Percentiles rank a stretch among this genome's conserved stretches.
phyloP scores from a whole-genome alignment of 352 stramenopile species.

The Stephanocyclus meneghinianus region DNA sequence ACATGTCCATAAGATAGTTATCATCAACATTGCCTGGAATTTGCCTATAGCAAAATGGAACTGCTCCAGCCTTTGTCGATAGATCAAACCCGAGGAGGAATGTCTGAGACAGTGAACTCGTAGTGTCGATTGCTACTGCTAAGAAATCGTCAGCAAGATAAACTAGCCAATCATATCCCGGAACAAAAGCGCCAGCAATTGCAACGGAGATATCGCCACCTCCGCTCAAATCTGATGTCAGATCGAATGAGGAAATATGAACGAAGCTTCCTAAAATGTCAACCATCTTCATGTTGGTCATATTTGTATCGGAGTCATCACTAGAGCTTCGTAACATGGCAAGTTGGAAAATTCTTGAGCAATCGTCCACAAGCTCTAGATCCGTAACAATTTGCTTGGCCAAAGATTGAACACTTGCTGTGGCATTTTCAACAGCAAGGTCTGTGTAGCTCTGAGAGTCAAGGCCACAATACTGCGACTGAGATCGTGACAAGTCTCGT shows the following conservation, averaged over 20 bases:
- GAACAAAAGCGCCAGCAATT: constrained; percentile 10
- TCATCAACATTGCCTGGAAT: not conserved
- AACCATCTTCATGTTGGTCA: too few relatives aligned
- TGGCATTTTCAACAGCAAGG: not conserved
- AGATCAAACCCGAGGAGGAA: constrained; percentile 21
- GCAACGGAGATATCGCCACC: not conserved
- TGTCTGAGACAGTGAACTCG: not conserved
- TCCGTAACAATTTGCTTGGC: constrained; percentile 10
- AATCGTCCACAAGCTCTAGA: not conserved
- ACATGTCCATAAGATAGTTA: constrained; percentile 5
- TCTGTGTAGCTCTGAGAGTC: constrained; percentile 5
- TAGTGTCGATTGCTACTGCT: not conserved
- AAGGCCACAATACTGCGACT: not conserved
- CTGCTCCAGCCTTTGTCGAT: not conserved
- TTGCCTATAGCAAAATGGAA: constrained; percentile 12
- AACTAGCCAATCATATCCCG: not conserved
- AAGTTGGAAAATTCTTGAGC: not conserved
- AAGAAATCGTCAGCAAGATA: constrained; percentile 23
- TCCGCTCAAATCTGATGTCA: constrained; percentile 6
- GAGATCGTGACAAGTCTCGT: not conserved
- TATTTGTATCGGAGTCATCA: too few relatives aligned
- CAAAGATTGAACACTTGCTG: not conserved
- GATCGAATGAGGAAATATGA: not conserved
- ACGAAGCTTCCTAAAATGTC: constrained; percentile 3
- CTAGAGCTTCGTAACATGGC: too few relatives aligned